Percentiles rank a stretch among this genome's conserved stretches.
phyloP scores from a whole-genome alignment of 441 rosid genomes.

The Pelargonium exstipulatum region DNA sequence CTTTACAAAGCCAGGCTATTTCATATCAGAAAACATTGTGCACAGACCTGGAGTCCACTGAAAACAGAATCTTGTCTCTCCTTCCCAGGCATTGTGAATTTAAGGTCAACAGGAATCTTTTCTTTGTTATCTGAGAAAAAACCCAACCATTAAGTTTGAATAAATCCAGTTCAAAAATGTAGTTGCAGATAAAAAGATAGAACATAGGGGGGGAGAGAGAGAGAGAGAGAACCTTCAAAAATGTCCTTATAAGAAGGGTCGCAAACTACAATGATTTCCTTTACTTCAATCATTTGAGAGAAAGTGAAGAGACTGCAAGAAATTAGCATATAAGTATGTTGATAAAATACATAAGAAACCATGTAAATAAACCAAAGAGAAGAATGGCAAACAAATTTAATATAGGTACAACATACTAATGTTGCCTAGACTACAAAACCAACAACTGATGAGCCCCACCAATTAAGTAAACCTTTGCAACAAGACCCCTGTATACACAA shows the following conservation, averaged over 20 bases:
- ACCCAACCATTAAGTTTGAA: slow-evolving; percentile 12
- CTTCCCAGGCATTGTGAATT: slow-evolving; percentile 81
- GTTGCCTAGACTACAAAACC: slow-evolving; percentile 6
- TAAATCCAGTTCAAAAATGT: neutral
- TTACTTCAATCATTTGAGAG: slow-evolving; percentile 64
- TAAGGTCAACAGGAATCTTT: slow-evolving; percentile 47
- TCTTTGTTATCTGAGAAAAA: slow-evolving; percentile 47
- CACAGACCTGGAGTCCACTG: slow-evolving; percentile 75
- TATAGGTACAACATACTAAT: neutral
- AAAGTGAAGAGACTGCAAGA: slow-evolving; percentile 65
- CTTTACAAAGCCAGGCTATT: neutral
- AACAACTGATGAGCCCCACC: neutral
- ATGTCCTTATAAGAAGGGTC: slow-evolving; percentile 82
- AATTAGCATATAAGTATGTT: slow-evolving; percentile 10
- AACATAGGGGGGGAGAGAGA: slow-evolving; percentile 12
- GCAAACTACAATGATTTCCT: slow-evolving; percentile 86
- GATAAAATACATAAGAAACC: neutral
- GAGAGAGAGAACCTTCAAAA: slow-evolving; percentile 60
- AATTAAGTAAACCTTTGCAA: neutral
- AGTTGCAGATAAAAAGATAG: neutral
- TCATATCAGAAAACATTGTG: slow-evolving; percentile 5
- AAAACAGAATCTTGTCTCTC: slow-evolving; percentile 94
- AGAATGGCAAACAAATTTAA: neutral
- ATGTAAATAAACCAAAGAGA: neutral
- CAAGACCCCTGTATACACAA: neutral